A percentile compares a stretch with the other conserved stretches of the same genome.
Evolutionary conservation across 2,329 filamentous ascomycete genomes (phyloP).

Genomic region (Tolypocladium inflatum): DNA sequence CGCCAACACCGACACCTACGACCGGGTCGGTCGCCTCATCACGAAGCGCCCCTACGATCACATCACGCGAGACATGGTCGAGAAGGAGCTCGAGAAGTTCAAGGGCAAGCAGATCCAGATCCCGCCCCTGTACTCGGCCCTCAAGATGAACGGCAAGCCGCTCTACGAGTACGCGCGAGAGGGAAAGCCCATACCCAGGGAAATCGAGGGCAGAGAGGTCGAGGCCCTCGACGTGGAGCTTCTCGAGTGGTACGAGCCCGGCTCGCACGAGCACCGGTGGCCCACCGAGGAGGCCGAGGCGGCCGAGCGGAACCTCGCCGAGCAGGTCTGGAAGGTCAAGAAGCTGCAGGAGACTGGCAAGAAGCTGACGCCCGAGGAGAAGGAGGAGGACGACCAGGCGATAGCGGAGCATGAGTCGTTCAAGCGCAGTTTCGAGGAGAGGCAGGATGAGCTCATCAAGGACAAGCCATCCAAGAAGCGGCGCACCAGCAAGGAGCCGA

Average conservation of each 20-base stretch:
- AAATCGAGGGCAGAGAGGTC: slow-evolving; percentile 74
- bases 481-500: slow-evolving; percentile 19
- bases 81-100: slow-evolving; percentile 66
- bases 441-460: slow-evolving; percentile 45
- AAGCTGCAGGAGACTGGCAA: slow-evolving; percentile 41
- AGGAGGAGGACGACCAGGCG: slow-evolving; percentile 44
- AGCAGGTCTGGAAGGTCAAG: slow-evolving; percentile 58
- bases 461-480: slow-evolving; percentile 33
- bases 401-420: slow-evolving; percentile 45
- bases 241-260: slow-evolving; percentile 76
- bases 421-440: slow-evolving; percentile 49
- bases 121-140: slow-evolving; percentile 84
- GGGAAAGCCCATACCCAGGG: slow-evolving; percentile 74
- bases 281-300: slow-evolving; percentile 68
- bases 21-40: slow-evolving; percentile 75
- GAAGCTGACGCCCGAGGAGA: slow-evolving; percentile 43
- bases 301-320: slow-evolving; percentile 66
- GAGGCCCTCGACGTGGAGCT: slow-evolving; percentile 70
- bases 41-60: slow-evolving; percentile 67
- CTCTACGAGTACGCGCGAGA: slow-evolving; percentile 93
- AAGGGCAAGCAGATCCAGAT: slow-evolving; percentile 79
- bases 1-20: slow-evolving; percentile 86
- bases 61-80: slow-evolving; percentile 68
- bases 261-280: slow-evolving; percentile 69
- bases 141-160: slow-evolving; percentile 89